Evolutionary conservation across 1,139 yeast genomes (phyloP).

Genomic region (Protomyces macrosporus): DNA sequence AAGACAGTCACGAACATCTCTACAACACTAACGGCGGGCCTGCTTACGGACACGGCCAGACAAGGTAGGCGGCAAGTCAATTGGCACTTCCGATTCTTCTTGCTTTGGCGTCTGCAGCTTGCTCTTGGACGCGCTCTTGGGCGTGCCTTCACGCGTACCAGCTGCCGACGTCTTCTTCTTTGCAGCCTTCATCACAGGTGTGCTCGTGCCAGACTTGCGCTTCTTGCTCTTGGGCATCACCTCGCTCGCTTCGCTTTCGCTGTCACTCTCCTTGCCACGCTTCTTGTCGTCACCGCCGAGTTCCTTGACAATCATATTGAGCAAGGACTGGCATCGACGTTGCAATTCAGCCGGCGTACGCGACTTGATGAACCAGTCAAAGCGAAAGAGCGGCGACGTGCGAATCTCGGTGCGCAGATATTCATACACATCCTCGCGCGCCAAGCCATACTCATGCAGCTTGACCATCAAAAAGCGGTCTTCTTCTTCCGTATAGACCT

Average conservation of each 20-base stretch:
- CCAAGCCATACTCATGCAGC: conserved; percentile 71
- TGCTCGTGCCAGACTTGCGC: not conserved
- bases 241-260: conserved; percentile 10
- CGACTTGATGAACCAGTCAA: conserved; percentile 84
- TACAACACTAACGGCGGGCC: conserved; percentile 5
- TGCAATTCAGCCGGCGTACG: conserved; percentile 80
- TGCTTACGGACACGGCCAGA: conserved; percentile 17
- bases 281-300: conserved; percentile 7
- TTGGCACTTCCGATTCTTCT: not conserved
- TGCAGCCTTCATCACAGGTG: not conserved
- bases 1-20: not conserved
- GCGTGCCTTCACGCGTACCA: not conserved
- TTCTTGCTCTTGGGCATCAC: not conserved
- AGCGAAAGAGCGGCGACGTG: conserved; percentile 67
- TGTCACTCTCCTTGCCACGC: conserved; percentile 10
- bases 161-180: not conserved
- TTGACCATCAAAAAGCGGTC: conserved; percentile 74
- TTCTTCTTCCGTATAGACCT: conserved; percentile 77
- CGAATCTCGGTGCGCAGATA: conserved; percentile 70
- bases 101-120: not conserved
- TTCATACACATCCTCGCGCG: conserved; percentile 65
- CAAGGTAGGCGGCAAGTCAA: conserved; percentile 14
- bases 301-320: conserved; percentile 74
- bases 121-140: not conserved
- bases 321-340: conserved; percentile 71